Base-by-base conservation (phyloP, 306 rosid genomes). In the Rosa lucieae region DNA sequence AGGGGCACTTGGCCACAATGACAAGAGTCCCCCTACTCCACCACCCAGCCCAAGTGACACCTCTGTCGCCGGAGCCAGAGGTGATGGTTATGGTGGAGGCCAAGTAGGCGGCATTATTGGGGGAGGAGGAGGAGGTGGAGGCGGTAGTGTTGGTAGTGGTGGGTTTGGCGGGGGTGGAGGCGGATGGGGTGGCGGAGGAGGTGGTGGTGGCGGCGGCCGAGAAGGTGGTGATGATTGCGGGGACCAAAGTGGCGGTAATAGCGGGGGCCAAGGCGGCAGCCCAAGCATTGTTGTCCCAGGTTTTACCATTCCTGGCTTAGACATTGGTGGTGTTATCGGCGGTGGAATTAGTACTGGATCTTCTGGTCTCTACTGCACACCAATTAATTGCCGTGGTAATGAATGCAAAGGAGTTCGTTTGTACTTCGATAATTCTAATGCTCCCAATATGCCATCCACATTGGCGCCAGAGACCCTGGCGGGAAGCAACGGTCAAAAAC, bases 351-450 rank as follows among this genome's bases (percentile, higher is more conserved):
- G 62, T 18, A 15, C 13, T n/a, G 37, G 46, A 66, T 29, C 20
- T 62, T 62, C 67, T 7, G 42, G 74, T 14, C 55, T 79, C 23
- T 44, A 52, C 42, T 82, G 78, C 78, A 74, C 68, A 47, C 84
- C 75, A 2, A 12, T 80, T 4, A 13, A 69, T 23, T 80, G 86
- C 55, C 67, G 51, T 26, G 62, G 17, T 72, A 74, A 67, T 6
- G 7, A 70, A 44, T 81, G 82, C 76, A 76, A 46, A 3, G 66
- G 73, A 1, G 53, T 44, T 39, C 56, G 18, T 23, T 10, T 49
- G 74, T 39, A 70, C 59, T 62, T 68, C 26, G 73, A 73, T 51
- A 66, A 63, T 10, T 66, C 71, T 10, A 71, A 46, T 46, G 49
- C 5, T 39, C 32, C 59, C 43, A 48, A 23, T 32, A 65, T 2